These are phyloP conservation scores for Penicilliopsis zonata DNA, from an alignment of 495 filamentous ascomycete genomes.

Conservation along the genomic window DNA sequence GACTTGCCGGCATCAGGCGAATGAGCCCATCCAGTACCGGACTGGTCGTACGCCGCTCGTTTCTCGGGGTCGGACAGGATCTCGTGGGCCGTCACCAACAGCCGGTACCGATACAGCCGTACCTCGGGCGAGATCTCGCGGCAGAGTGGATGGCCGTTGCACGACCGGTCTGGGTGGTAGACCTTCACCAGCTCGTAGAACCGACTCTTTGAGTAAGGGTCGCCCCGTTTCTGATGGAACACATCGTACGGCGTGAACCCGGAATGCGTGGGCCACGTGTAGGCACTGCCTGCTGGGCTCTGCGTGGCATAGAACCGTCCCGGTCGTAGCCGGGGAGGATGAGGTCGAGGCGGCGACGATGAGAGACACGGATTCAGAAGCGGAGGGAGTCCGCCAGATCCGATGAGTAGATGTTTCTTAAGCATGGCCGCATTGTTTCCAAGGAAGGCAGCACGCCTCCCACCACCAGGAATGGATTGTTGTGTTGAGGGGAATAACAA, in stretches of 20 bases:
- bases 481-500: background rate
- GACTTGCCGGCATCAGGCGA: slow-evolving; percentile 10
- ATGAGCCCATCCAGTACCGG: slow-evolving; percentile 67
- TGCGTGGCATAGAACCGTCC: slow-evolving; percentile 22
- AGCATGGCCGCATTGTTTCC: slow-evolving; percentile 32
- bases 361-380: slow-evolving; percentile 14
- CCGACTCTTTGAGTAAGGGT: slow-evolving; percentile 65
- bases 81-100: slow-evolving; percentile 76
- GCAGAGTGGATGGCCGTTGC: slow-evolving; percentile 36
- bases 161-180: slow-evolving; percentile 79
- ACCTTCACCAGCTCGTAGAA: slow-evolving; percentile 90
- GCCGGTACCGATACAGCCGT: slow-evolving; percentile 72
- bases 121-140: slow-evolving; percentile 37
- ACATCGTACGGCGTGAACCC: slow-evolving; percentile 82
- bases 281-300: slow-evolving; percentile 15
- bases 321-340: slow-evolving; percentile 1
- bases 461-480: slow-evolving; percentile 3
- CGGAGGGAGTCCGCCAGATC: slow-evolving; percentile 14
- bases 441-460: slow-evolving; percentile 8
- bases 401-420: slow-evolving; percentile 16
- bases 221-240: slow-evolving; percentile 47
- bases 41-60: slow-evolving; percentile 69
- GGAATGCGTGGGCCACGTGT: slow-evolving; percentile 23
- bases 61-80: slow-evolving; percentile 77
- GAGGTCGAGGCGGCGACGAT: slow-evolving; percentile 9